Evolutionary conservation across 805 yeast genomes (phyloP).

Genomic region (Candida ulmi): DNA sequence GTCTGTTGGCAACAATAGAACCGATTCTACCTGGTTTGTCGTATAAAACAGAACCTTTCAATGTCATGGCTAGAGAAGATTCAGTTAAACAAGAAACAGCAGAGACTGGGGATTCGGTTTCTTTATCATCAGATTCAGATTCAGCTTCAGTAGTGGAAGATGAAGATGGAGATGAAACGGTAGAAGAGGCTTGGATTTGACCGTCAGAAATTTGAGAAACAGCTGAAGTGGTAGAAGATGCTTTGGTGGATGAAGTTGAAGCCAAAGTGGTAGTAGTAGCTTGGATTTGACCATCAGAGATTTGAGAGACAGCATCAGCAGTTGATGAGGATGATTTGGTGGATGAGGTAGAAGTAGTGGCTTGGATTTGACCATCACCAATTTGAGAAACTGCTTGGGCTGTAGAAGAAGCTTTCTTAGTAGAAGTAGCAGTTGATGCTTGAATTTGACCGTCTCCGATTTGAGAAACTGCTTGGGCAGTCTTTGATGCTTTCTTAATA

Average conservation of each 20-base stretch:
- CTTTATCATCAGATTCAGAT: constrained; percentile 19
- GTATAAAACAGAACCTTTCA: constrained; percentile 40
- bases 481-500: constrained; percentile 22
- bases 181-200: constrained; percentile 28
- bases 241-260: constrained; percentile 2
- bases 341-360: constrained; percentile 9
- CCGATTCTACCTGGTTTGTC: constrained; percentile 60
- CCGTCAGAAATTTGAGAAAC: constrained; percentile 35
- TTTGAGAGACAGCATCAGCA: constrained; percentile 28
- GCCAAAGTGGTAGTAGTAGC: neutral
- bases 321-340: constrained; percentile 25
- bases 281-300: constrained; percentile 39
- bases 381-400: constrained; percentile 27
- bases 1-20: constrained; percentile 69
- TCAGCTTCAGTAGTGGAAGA: constrained; percentile 25
- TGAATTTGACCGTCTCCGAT: constrained; percentile 39
- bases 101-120: constrained; percentile 8
- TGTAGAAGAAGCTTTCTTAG: constrained; percentile 7
- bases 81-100: constrained; percentile 36
- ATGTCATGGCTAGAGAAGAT: constrained; percentile 45
- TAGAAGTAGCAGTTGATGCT: constrained; percentile 1
- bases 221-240: constrained; percentile 30
- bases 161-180: constrained; percentile 2
- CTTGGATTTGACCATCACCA: constrained; percentile 14
- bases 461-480: constrained; percentile 30